Conservation (phyloP, 768 basidiomycete species). For the Kwoniella pini region DNA sequence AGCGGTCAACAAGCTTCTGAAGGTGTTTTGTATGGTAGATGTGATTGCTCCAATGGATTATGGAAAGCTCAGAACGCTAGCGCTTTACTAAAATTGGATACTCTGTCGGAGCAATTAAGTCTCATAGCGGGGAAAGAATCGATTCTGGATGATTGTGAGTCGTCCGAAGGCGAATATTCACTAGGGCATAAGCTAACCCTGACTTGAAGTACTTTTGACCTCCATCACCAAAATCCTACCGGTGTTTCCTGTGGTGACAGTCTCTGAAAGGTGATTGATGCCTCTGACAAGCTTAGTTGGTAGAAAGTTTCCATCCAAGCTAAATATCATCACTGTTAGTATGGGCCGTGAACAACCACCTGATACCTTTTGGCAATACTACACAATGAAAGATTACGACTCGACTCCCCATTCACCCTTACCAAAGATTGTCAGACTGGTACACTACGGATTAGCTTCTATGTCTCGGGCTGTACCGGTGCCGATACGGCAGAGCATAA, state of each 20-base stretch:
- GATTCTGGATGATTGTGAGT: conserved; percentile 1
- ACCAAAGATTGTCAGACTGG: conserved; percentile 2
- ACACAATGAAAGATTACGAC: conserved; percentile 1
- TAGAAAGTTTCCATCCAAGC: not conserved
- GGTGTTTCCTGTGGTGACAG: conserved; percentile 3
- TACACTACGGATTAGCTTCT: conserved; percentile 3
- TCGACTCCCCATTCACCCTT: conserved; percentile 2
- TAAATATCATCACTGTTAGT: not conserved
- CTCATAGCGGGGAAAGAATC: not conserved
- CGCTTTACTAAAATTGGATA: conserved; percentile 1
- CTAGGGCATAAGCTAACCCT: not conserved
- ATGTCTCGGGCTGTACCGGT: not conserved
- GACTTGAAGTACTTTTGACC: not conserved
- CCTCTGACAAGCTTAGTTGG: not conserved
- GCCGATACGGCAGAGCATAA: not conserved
- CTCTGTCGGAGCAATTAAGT: conserved; percentile 2
- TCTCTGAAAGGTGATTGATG: not conserved
- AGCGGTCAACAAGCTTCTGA: not conserved
- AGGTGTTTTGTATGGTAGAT: conserved; percentile 1
- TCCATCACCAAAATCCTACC: conserved; percentile 1
- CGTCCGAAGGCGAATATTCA: not conserved
- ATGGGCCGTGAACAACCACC: not conserved
- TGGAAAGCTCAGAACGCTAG: conserved; percentile 1
- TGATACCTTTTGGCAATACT: not conserved
- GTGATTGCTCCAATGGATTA: not conserved